Conservation (phyloP, 1,139 yeast genomes). For the Hemisphaericaspora lyxosophila region DNA sequence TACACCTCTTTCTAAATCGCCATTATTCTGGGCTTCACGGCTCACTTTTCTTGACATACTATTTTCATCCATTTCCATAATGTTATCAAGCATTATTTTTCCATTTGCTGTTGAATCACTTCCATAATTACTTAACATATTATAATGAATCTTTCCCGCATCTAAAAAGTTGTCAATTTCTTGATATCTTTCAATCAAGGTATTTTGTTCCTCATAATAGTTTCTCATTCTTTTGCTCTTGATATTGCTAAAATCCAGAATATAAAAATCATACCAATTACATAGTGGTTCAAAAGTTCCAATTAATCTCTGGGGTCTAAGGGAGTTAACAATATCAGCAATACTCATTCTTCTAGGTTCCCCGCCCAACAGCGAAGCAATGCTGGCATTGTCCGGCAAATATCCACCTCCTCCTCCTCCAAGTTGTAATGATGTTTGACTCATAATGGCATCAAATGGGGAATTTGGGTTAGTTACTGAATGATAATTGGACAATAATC, state of each 20-base stretch:
- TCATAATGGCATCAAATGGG: slow-evolving; percentile 15
- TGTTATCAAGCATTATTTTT: slow-evolving; percentile 18
- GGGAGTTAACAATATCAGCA: slow-evolving; percentile 14
- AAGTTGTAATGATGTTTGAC: slow-evolving; percentile 9
- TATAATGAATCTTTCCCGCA: slow-evolving; percentile 62
- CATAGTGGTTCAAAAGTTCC: slow-evolving; percentile 50
- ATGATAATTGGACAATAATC: slow-evolving; percentile 30
- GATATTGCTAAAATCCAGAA: slow-evolving; percentile 24
- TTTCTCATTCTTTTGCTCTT: slow-evolving; percentile 23
- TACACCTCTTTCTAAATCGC: slow-evolving; percentile 14
- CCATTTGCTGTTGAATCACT: slow-evolving; percentile 6
- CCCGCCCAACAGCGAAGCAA: slow-evolving; percentile 20
- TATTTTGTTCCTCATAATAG: slow-evolving; percentile 57
- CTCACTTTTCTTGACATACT: slow-evolving; percentile 3
- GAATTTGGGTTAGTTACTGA: slow-evolving; percentile 33
- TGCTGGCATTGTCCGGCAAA: slow-evolving; percentile 15
- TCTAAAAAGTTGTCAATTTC: slow-evolving; percentile 69
- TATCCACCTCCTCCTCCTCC: slow-evolving; percentile 7
- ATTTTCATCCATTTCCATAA: slow-evolving; percentile 22
- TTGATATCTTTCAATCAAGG: slow-evolving; percentile 52
- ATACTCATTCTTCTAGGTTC: slow-evolving; percentile 25
- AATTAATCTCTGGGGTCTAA: slow-evolving; percentile 54
- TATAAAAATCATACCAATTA: slow-evolving; percentile 45
- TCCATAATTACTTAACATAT: slow-evolving; percentile 64
- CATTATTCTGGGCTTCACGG: slow-evolving; percentile 1